Conservation (phyloP, 202 grass and related monocot genomes). For the Panicum hallii region DNA sequence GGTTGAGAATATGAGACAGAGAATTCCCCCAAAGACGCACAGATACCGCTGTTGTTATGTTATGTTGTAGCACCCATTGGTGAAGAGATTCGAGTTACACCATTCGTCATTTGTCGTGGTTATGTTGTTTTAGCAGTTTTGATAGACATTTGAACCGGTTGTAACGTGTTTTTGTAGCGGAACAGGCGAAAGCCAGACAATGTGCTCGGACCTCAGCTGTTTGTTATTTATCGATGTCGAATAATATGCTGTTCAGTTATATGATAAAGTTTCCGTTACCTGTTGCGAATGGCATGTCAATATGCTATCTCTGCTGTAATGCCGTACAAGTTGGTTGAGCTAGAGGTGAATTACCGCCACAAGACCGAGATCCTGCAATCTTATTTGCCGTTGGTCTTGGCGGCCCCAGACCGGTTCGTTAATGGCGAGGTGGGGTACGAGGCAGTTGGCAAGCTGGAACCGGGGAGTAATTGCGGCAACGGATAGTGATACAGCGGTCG, state of each 20-base stretch:
- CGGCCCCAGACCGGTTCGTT: neutral
- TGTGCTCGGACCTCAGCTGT: neutral
- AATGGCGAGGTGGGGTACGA: conserved; percentile 13
- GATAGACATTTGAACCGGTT: neutral
- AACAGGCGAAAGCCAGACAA: neutral
- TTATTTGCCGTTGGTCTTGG: neutral
- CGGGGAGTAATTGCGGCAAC: conserved; percentile 47
- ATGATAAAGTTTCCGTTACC: neutral
- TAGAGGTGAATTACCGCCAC: neutral
- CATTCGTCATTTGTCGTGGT: neutral
- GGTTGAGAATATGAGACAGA: conserved; percentile 4
- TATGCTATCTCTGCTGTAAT: neutral
- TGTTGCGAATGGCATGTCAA: neutral
- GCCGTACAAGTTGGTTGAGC: neutral
- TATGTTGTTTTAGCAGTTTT: conserved; percentile 23
- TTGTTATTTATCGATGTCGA: neutral
- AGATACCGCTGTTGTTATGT: conserved; percentile 32
- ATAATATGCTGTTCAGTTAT: neutral
- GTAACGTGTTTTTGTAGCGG: conserved; percentile 18
- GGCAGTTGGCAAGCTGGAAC: conserved; percentile 11
- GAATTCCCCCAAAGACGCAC: neutral
- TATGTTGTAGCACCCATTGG: conserved; percentile 40
- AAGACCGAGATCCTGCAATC: neutral
- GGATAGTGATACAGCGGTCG: conserved; percentile 37
- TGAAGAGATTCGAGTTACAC: neutral